Percentiles rank a stretch among this genome's conserved stretches.
Conservation (phyloP, 148 eudicot genomes). For the Rhododendron ferrugineum region DNA sequence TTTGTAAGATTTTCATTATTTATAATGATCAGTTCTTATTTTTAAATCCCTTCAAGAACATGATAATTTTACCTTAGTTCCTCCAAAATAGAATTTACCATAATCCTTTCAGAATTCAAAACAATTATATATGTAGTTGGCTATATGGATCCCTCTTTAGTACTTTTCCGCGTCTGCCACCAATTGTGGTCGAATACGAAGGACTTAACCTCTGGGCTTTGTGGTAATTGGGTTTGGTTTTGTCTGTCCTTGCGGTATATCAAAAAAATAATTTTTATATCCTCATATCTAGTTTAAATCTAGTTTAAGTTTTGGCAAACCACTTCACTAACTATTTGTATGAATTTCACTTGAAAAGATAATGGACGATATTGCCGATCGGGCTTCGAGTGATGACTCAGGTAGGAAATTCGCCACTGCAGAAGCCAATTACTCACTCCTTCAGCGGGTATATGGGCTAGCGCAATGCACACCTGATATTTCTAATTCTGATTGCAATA, state of each 20-base stretch:
- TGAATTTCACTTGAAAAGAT: neutral
- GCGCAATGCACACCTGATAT: slow-evolving; percentile 44
- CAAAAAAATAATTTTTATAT: neutral
- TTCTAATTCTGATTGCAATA: slow-evolving; percentile 9
- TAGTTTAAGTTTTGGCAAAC: neutral
- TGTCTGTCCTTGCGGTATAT: neutral
- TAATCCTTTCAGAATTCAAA: too few relatives aligned
- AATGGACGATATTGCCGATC: neutral
- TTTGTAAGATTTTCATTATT: too few relatives aligned
- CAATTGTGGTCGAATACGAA: neutral
- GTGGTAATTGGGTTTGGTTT: neutral
- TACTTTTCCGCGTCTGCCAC: neutral
- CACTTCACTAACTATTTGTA: neutral
- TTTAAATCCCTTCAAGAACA: too few relatives aligned
- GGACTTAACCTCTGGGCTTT: neutral
- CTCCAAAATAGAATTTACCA: too few relatives aligned
- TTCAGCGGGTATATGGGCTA: slow-evolving; percentile 14
- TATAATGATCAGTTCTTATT: too few relatives aligned
- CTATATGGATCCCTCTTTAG: too few relatives aligned
- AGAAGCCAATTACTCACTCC: slow-evolving; percentile 3
- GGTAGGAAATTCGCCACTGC: slow-evolving; percentile 18
- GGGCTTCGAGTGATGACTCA: neutral
- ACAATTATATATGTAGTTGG: too few relatives aligned
- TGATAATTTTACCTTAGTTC: too few relatives aligned
- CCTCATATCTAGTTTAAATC: too few relatives aligned